Conservation (phyloP, 2,329 filamentous ascomycete genomes). For the Ophiocordyceps sinensis region DNA sequence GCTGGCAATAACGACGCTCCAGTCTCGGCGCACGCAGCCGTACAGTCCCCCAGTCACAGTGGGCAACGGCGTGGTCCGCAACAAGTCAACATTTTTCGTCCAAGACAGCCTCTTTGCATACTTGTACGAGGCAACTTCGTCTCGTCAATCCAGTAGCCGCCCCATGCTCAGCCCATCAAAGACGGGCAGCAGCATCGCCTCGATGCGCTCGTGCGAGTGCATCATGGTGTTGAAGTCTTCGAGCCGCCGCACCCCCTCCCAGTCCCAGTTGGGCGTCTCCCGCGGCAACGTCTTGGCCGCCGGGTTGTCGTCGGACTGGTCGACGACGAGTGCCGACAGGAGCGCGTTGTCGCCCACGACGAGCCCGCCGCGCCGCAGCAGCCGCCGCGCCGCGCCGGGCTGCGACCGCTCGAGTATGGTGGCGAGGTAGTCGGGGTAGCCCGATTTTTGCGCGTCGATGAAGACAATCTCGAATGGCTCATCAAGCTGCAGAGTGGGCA, state of each 20-base stretch:
- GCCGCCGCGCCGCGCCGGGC: slow-evolving; percentile 16
- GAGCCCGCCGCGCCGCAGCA: slow-evolving; percentile 28
- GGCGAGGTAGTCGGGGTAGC: slow-evolving; percentile 28
- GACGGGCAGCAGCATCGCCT: background rate
- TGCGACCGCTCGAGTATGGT: slow-evolving; percentile 24
- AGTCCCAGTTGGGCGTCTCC: slow-evolving; percentile 5
- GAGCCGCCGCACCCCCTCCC: slow-evolving; percentile 11
- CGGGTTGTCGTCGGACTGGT: slow-evolving; percentile 21
- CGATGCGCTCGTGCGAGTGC: background rate
- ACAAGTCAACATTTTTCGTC: too few species aligned
- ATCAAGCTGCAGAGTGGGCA: slow-evolving; percentile 16
- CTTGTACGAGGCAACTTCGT: too few species aligned
- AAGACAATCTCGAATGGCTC: slow-evolving; percentile 35
- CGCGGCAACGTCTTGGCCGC: slow-evolving; percentile 5
- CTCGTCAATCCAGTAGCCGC: background rate
- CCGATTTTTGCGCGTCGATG: slow-evolving; percentile 33
- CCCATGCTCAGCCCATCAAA: background rate
- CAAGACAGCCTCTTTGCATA: too few species aligned
- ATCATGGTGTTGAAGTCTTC: slow-evolving; percentile 11
- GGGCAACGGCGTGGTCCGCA: too few species aligned
- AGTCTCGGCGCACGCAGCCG: too few species aligned
- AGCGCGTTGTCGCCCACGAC: slow-evolving; percentile 37
- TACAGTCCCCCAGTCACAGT: too few species aligned
- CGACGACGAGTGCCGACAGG: slow-evolving; percentile 27
- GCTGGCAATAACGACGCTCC: too few species aligned